Percentiles rank a stretch among this genome's conserved stretches.
Conservation (phyloP, 257 asterid species). For the Solanum paucissectum region DNA sequence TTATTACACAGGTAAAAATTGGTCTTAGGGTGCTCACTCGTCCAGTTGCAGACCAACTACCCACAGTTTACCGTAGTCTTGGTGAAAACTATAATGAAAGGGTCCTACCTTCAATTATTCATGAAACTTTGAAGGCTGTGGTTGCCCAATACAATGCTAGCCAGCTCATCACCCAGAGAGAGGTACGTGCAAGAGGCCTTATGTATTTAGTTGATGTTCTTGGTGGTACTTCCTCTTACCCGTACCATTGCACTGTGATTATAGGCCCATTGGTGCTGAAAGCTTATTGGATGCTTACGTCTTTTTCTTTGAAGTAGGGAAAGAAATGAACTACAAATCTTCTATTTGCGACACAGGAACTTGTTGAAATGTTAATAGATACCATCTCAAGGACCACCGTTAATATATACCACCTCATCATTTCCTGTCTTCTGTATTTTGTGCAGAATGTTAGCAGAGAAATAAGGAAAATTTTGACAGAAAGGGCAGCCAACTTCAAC, state of each 20-base stretch:
- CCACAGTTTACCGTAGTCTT: constrained; percentile 72
- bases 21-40: constrained; percentile 93
- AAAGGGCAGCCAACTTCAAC: constrained; percentile 77
- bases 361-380: not conserved
- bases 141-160: constrained; percentile 94
- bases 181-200: constrained; percentile 30
- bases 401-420: not conserved
- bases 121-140: constrained; percentile 83
- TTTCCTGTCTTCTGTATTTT: not conserved
- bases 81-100: constrained; percentile 86
- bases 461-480: constrained; percentile 64
- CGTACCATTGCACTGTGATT: not conserved
- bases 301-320: not conserved
- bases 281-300: not conserved
- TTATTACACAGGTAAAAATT: constrained; percentile 56
- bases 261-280: not conserved
- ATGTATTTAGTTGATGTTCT: not conserved
- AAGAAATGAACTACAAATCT: not conserved
- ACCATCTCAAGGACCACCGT: not conserved
- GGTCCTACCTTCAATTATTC: constrained; percentile 82
- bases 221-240: not conserved
- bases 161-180: constrained; percentile 95
- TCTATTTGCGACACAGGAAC: not conserved
- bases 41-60: constrained; percentile 73
- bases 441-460: constrained; percentile 78